A percentile compares a stretch with the other conserved stretches of the same genome.
Conservation (phyloP, 768 basidiomycete genomes). For the Kwoniella pini region DNA sequence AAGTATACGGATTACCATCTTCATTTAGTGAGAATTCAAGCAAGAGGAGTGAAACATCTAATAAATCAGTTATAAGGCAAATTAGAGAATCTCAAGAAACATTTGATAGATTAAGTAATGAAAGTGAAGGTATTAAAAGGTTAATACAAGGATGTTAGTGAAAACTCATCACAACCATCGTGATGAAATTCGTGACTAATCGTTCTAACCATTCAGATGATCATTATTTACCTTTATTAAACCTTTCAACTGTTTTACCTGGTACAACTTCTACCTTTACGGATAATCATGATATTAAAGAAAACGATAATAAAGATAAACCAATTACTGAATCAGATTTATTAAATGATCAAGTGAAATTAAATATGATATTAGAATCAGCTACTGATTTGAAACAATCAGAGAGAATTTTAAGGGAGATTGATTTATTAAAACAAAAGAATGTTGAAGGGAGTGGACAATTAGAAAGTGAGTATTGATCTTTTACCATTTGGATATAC, state of each 20-base stretch:
- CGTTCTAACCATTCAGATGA: too few relatives aligned
- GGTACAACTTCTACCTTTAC: slow-evolving; percentile 4
- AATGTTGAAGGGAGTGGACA: slow-evolving; percentile 40
- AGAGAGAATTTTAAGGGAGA: slow-evolving; percentile 42
- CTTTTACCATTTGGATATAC: too few relatives aligned
- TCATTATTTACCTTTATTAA: slow-evolving; percentile 37
- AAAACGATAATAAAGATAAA: background rate
- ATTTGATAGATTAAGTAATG: slow-evolving; percentile 24
- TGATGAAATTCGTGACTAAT: too few relatives aligned
- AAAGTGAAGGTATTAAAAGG: slow-evolving; percentile 36
- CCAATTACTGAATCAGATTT: slow-evolving; percentile 35
- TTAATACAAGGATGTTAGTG: slow-evolving; percentile 41
- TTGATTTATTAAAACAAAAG: slow-evolving; percentile 28
- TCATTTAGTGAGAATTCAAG: background rate
- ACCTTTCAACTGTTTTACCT: background rate
- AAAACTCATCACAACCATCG: too few relatives aligned
- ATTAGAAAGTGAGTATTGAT: slow-evolving; percentile 40
- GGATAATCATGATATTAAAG: too few relatives aligned
- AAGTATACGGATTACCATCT: slow-evolving; percentile 23
- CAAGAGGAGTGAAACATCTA: too few relatives aligned
- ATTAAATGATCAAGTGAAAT: slow-evolving; percentile 31
- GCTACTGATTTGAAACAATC: slow-evolving; percentile 31
- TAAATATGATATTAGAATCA: slow-evolving; percentile 44
- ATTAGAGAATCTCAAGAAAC: slow-evolving; percentile 26
- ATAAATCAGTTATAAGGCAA: slow-evolving; percentile 9